A percentile compares a stretch with the other conserved stretches of the same genome.
These are phyloP conservation scores for Monascus purpureus DNA, from an alignment of 495 filamentous ascomycete species.

Conservation along the genomic window DNA sequence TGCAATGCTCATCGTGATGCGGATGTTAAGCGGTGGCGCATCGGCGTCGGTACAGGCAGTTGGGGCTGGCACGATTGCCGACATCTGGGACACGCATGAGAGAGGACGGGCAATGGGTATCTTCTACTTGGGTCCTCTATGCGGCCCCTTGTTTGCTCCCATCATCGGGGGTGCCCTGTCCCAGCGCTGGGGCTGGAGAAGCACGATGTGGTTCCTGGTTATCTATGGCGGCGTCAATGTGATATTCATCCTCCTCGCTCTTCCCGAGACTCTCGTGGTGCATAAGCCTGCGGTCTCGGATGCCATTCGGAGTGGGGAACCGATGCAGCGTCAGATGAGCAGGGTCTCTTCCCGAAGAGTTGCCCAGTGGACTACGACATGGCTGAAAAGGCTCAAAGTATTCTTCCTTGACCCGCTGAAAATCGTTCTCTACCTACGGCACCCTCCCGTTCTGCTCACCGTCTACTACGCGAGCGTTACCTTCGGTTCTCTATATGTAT, in stretches of 20 bases:
- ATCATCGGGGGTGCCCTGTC: slow-evolving; percentile 75
- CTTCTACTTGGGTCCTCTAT: slow-evolving; percentile 85
- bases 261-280: slow-evolving; percentile 51
- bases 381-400: slow-evolving; percentile 42
- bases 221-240: slow-evolving; percentile 59
- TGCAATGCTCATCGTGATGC: slow-evolving; percentile 74
- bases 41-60: slow-evolving; percentile 84
- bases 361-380: slow-evolving; percentile 38
- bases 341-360: slow-evolving; percentile 51
- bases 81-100: slow-evolving; percentile 75
- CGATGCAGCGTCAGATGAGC: slow-evolving; percentile 25
- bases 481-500: slow-evolving; percentile 69
- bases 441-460: slow-evolving; percentile 62
- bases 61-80: slow-evolving; percentile 83
- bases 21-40: slow-evolving; percentile 68
- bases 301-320: slow-evolving; percentile 6
- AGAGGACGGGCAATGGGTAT: slow-evolving; percentile 81
- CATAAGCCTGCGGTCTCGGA: slow-evolving; percentile 11
- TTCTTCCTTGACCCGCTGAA: slow-evolving; percentile 67
- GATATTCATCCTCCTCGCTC: slow-evolving; percentile 46
- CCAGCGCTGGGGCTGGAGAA: slow-evolving; percentile 62
- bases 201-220: slow-evolving; percentile 76
- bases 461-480: slow-evolving; percentile 75
- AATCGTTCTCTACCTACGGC: slow-evolving; percentile 66
- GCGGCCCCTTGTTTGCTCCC: slow-evolving; percentile 71